Percentiles rank a stretch among this genome's conserved stretches.
phyloP scores from a whole-genome alignment of 2,329 filamentous ascomycete species.

The Fusarium cyanostomum region DNA sequence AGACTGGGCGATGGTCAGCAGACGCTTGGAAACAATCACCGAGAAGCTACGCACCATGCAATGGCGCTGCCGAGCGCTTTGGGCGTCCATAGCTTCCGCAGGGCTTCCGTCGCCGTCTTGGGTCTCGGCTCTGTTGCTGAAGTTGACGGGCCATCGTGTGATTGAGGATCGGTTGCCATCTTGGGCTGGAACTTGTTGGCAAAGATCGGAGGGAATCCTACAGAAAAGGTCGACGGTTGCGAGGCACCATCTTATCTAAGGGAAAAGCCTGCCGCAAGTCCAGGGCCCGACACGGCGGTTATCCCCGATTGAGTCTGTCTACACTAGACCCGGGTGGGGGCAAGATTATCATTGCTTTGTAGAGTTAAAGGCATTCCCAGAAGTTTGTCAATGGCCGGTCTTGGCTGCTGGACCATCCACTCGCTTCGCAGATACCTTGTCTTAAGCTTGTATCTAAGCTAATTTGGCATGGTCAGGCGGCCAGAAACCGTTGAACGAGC shows the following conservation, averaged over 20 bases:
- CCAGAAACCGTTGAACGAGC: constrained; percentile 16
- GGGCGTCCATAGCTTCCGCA: constrained; percentile 25
- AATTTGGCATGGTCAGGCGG: background rate
- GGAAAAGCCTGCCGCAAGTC: background rate
- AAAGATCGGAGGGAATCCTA: background rate
- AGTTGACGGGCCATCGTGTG: background rate
- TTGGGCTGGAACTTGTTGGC: background rate
- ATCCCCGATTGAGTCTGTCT: constrained; percentile 14
- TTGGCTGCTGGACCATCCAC: constrained; percentile 13
- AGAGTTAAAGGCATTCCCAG: background rate
- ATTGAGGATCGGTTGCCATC: constrained; percentile 1
- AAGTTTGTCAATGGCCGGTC: constrained; percentile 29
- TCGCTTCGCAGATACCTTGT: constrained; percentile 1
- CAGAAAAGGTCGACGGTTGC: background rate
- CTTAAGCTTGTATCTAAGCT: constrained; percentile 3
- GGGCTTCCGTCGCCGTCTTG: constrained; percentile 16
- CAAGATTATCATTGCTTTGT: constrained; percentile 22
- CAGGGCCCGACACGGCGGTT: constrained; percentile 1
- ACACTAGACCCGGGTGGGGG: background rate
- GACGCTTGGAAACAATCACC: rapidly evolving
- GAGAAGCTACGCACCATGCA: constrained; percentile 1
- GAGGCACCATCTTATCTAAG: background rate
- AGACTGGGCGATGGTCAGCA: background rate
- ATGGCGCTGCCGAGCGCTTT: constrained; percentile 12
- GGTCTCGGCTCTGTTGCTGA: background rate